phyloP scores from a whole-genome alignment of 495 filamentous ascomycete species.

The Lepidopterella palustris region DNA sequence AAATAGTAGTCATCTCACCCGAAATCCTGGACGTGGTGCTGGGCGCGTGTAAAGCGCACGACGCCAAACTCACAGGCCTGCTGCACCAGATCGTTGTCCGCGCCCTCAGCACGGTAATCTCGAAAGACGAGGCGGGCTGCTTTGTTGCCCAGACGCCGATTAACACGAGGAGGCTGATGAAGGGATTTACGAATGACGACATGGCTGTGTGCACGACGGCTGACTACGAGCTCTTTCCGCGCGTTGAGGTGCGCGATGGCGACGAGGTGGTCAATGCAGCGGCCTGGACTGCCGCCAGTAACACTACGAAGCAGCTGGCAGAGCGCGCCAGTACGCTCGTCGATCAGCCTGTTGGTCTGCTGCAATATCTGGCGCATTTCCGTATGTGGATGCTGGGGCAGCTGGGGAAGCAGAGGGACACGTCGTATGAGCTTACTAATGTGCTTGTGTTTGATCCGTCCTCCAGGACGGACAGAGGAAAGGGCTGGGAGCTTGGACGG shows the following conservation, averaged over 20 bases:
- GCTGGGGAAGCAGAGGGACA: constrained; percentile 1
- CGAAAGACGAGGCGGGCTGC: not conserved
- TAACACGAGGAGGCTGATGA: not conserved
- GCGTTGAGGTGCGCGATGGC: not conserved
- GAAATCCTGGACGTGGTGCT: not conserved
- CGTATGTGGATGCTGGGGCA: constrained; percentile 11
- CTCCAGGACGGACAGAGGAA: not conserved
- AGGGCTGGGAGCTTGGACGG: not conserved
- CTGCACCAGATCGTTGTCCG: not conserved
- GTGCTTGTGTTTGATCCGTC: constrained; percentile 1
- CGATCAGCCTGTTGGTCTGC: constrained; percentile 14
- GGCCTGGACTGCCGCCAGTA: not conserved
- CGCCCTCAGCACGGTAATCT: not conserved
- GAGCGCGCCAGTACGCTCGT: not conserved
- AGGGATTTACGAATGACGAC: not conserved
- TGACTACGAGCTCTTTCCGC: constrained; percentile 1
- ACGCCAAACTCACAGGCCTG: not conserved
- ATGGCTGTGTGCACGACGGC: not conserved
- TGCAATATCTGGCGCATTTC: constrained; percentile 14
- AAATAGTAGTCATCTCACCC: not conserved
- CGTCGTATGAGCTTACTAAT: constrained; percentile 15
- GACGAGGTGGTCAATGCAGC: not conserved
- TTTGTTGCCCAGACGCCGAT: not conserved
- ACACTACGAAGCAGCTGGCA: not conserved
- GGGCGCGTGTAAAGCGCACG: not conserved